Conservation (phyloP, 257 asterid species). For the Nicotiana tomentosiformis region DNA sequence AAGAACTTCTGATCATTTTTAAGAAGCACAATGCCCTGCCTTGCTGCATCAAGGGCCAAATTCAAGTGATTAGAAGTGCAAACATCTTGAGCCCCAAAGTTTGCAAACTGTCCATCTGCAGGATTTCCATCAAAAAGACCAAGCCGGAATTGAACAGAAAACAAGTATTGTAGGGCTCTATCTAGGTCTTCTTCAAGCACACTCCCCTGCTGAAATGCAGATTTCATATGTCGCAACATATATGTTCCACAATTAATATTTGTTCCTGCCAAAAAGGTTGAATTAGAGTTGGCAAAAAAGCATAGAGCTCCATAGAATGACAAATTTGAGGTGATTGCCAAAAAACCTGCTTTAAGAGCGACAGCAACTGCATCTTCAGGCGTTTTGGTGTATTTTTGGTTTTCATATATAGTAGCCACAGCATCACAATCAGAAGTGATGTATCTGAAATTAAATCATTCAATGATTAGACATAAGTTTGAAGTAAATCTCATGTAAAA, state of each 20-base stretch:
- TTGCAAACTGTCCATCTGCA: constrained; percentile 28
- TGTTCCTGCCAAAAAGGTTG: constrained; percentile 49
- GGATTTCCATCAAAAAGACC: constrained; percentile 75
- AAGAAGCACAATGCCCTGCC: constrained; percentile 88
- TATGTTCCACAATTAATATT: constrained; percentile 88
- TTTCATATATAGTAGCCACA: constrained; percentile 72
- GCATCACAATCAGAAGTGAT: constrained; percentile 95
- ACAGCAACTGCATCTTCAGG: constrained; percentile 82
- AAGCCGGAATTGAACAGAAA: constrained; percentile 72
- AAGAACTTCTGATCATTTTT: constrained; percentile 59
- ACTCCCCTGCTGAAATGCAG: constrained; percentile 63
- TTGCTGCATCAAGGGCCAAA: constrained; percentile 81
- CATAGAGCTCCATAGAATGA: not conserved
- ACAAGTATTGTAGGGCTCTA: constrained; percentile 62
- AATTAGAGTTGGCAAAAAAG: not conserved
- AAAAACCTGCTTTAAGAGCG: constrained; percentile 82
- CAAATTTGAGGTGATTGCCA: not conserved
- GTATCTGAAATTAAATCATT: constrained; percentile 47
- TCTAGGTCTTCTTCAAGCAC: constrained; percentile 72
- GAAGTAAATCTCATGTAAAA: constrained; percentile 5
- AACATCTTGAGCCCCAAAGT: constrained; percentile 50
- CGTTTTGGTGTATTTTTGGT: constrained; percentile 58
- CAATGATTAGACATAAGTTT: constrained; percentile 14
- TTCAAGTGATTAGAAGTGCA: constrained; percentile 51
- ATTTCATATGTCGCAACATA: constrained; percentile 63